Conservation (phyloP, 164 flowering plant species). For the Macadamia integrifolia region DNA sequence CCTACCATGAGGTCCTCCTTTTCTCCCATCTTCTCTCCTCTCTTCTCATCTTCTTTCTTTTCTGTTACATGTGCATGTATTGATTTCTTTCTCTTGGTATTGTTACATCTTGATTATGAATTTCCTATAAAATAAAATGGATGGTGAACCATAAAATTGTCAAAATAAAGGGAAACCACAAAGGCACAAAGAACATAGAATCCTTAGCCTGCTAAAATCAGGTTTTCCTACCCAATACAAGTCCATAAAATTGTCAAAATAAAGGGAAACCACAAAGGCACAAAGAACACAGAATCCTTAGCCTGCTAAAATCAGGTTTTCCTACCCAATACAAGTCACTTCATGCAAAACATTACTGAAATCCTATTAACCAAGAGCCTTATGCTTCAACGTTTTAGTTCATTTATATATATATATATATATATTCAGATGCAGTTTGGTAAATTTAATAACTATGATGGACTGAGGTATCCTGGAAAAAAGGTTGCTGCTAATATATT, state of each 20-base stretch:
- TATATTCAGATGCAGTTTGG: neutral
- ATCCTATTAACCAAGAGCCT: neutral
- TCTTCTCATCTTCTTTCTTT: too few species aligned
- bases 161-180: conserved; percentile 2
- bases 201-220: neutral
- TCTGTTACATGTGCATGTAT: too few species aligned
- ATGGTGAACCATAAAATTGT: neutral
- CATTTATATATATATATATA: too few species aligned
- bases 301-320: too few species aligned
- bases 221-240: too few species aligned
- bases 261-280: conserved; percentile 1
- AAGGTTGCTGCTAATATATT: neutral
- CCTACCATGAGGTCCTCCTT: too few species aligned
- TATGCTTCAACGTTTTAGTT: too few species aligned
- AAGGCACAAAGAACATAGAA: neutral
- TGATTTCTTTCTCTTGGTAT: too few species aligned
- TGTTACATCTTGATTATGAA: neutral
- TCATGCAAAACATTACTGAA: neutral
- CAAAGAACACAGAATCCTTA: neutral
- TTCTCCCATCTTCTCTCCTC: too few species aligned
- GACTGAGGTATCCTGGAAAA: neutral
- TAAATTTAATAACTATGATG: neutral
- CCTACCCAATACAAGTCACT: neutral
- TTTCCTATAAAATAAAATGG: too few species aligned
- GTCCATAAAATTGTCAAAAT: neutral